Evolutionary conservation across 441 rosid species (phyloP).

Genomic region (Isatis lusitanica): DNA sequence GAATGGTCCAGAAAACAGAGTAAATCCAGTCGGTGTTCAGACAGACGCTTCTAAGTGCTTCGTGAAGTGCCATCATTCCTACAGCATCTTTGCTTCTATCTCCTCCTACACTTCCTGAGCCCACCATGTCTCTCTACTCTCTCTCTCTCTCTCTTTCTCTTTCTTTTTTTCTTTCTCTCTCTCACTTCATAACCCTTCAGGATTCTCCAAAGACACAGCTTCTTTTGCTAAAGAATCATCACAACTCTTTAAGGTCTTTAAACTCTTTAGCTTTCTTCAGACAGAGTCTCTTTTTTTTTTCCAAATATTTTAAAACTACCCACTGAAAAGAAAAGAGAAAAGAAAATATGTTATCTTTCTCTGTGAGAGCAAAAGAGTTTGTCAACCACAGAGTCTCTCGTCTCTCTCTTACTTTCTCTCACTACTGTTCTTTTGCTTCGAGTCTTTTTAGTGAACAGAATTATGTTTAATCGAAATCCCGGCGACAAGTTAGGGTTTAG

Average conservation of each 20-base stretch:
- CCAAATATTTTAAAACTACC: slow-evolving; percentile 12
- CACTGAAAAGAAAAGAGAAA: slow-evolving; percentile 25
- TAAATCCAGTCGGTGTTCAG: slow-evolving; percentile 97
- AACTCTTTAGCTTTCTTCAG: slow-evolving; percentile 37
- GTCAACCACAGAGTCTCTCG: slow-evolving; percentile 41
- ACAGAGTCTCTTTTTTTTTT: slow-evolving; percentile 17
- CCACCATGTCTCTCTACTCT: slow-evolving; percentile 70
- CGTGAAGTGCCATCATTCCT: slow-evolving; percentile 99
- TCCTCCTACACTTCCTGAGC: slow-evolving; percentile 89
- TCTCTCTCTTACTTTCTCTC: slow-evolving; percentile 37
- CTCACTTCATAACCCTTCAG: slow-evolving; percentile 7
- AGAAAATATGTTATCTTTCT: slow-evolving; percentile 36
- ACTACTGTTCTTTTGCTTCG: slow-evolving; percentile 29
- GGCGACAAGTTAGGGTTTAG: slow-evolving; percentile 46
- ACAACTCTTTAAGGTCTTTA: slow-evolving; percentile 17
- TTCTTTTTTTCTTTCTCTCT: slow-evolving; percentile 14
- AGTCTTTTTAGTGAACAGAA: slow-evolving; percentile 32
- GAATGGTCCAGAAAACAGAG: slow-evolving; percentile 99
- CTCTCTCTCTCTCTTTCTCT: slow-evolving; percentile 26
- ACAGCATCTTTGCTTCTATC: slow-evolving; percentile 98
- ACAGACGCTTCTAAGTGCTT: slow-evolving; percentile 97
- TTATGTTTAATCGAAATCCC: slow-evolving; percentile 39
- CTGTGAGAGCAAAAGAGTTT: slow-evolving; percentile 32
- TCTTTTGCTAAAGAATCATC: slow-evolving; percentile 24
- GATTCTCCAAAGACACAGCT: slow-evolving; percentile 15